Evolutionary conservation across 345 rosid species (phyloP).

Genomic region (Ceriops decandra): DNA sequence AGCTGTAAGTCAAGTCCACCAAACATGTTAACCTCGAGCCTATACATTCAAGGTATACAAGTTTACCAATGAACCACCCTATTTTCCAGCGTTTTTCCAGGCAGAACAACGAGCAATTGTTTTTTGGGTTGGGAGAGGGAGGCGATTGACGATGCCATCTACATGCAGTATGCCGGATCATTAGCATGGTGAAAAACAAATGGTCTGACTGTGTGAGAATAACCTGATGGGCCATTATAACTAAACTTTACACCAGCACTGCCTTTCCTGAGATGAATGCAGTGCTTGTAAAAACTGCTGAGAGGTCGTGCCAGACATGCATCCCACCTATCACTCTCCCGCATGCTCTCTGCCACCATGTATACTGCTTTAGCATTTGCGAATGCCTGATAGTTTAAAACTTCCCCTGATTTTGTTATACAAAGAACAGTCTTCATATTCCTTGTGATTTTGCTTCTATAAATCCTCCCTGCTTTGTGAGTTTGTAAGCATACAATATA

Average conservation of each 20-base stretch:
- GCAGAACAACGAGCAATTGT: too few relatives aligned
- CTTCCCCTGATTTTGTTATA: slow-evolving; percentile 91
- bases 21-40: too few relatives aligned
- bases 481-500: neutral
- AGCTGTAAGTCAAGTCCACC: too few relatives aligned
- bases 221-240: slow-evolving; percentile 73
- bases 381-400: slow-evolving; percentile 88
- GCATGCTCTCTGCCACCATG: slow-evolving; percentile 92
- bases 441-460: neutral
- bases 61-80: too few relatives aligned
- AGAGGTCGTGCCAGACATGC: slow-evolving; percentile 86
- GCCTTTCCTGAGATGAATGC: slow-evolving; percentile 53
- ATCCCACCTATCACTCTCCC: slow-evolving; percentile 94
- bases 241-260: slow-evolving; percentile 73
- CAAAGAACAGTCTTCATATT: slow-evolving; percentile 53
- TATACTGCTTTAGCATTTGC: slow-evolving; percentile 79
- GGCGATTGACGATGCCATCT: neutral
- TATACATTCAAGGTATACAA: too few relatives aligned
- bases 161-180: slow-evolving; percentile 61
- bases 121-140: too few relatives aligned
- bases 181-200: slow-evolving; percentile 61
- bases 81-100: too few relatives aligned
- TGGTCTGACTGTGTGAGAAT: slow-evolving; percentile 62
- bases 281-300: slow-evolving; percentile 79
- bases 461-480: neutral